Percentiles rank a stretch among this genome's conserved stretches.
Conservation (phyloP, 305 asterid genomes). For the Fraxinus nigra region DNA sequence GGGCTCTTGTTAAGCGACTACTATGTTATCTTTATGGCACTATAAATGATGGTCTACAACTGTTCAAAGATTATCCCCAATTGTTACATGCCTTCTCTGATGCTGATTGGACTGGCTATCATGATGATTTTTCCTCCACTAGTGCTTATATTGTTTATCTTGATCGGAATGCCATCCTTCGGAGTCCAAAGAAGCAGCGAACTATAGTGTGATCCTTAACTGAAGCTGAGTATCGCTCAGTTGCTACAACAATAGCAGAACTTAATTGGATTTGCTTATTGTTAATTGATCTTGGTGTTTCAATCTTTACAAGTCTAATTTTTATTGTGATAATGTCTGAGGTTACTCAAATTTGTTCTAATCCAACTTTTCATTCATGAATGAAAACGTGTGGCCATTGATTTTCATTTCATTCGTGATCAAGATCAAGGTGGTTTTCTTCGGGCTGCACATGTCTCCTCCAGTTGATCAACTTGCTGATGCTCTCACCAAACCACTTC, state of each 20-base stretch:
- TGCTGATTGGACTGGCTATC: neutral
- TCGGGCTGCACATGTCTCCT: neutral
- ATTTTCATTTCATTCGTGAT: neutral
- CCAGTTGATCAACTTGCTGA: neutral
- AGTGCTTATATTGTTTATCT: neutral
- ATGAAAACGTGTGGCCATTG: neutral
- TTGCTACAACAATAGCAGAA: neutral
- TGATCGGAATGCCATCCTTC: neutral
- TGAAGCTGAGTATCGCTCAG: neutral
- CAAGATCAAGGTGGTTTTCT: neutral
- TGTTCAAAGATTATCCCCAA: neutral
- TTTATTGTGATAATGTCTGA: neutral
- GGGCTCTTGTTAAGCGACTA: neutral
- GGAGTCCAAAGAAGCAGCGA: neutral
- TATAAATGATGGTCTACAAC: neutral
- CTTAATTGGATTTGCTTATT: neutral
- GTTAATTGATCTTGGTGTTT: neutral
- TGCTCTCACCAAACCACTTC: neutral
- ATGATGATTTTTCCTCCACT: neutral
- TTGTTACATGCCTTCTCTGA: neutral
- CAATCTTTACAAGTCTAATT: neutral
- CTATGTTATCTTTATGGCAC: neutral
- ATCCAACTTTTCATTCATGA: neutral
- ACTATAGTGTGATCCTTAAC: neutral
- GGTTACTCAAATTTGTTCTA: neutral